Evolutionary conservation across 129 eudicot species (phyloP).

Genomic region (Tagetes erecta): DNA sequence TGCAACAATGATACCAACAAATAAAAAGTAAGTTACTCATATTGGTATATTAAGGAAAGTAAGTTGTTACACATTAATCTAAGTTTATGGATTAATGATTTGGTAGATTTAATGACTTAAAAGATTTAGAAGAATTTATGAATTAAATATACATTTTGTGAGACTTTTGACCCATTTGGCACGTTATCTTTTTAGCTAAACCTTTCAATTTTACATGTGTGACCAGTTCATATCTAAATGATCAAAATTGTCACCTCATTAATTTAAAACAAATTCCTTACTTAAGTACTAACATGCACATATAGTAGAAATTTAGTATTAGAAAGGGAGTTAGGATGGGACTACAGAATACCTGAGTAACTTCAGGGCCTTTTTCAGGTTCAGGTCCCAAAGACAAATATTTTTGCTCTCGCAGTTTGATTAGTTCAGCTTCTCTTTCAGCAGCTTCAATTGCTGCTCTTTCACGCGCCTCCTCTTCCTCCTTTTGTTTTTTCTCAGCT

Average conservation of each 20-base stretch:
- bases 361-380: conserved; percentile 90
- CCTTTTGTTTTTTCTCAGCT: conserved; percentile 78
- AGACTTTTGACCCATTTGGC: neutral
- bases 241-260: neutral
- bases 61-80: neutral
- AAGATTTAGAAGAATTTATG: neutral
- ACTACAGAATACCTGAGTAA: conserved; percentile 72
- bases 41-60: neutral
- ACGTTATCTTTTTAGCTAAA: neutral
- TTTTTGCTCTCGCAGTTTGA: conserved; percentile 71
- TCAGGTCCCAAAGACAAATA: conserved; percentile 77
- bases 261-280: conserved; percentile 5
- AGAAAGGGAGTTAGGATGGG: neutral
- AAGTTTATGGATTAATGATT: neutral
- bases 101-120: neutral
- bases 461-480: conserved; percentile 92
- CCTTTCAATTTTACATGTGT: neutral
- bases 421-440: conserved; percentile 82
- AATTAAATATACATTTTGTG: neutral
- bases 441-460: conserved; percentile 90
- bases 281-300: neutral
- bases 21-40: neutral
- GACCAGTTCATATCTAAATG: neutral
- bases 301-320: conserved; percentile 3
- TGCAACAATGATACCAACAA: neutral